phyloP scores from a whole-genome alignment of 371 early-diverging fungal species.

The Lichtheimia ornata region DNA sequence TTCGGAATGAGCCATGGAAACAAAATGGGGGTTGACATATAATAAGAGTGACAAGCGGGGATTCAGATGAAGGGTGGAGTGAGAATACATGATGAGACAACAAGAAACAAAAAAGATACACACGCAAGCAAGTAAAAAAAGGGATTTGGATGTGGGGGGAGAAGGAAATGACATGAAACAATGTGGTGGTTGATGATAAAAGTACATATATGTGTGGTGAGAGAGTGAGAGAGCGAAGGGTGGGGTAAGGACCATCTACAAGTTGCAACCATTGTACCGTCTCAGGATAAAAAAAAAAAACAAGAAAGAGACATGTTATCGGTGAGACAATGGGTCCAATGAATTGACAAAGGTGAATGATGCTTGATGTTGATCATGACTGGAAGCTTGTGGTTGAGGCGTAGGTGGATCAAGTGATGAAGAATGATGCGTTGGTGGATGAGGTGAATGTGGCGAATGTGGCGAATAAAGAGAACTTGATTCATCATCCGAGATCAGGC shows the following conservation, averaged over 20 bases:
- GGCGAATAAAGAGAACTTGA: slow-evolving; percentile 13
- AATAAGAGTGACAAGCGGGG: not conserved
- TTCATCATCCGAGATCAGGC: slow-evolving; percentile 24
- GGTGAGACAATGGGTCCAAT: slow-evolving; percentile 26
- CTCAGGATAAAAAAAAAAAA: not conserved
- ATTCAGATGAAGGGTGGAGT: too few relatives aligned
- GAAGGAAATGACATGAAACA: too few relatives aligned
- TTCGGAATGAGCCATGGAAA: too few relatives aligned
- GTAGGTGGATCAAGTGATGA: slow-evolving; percentile 9
- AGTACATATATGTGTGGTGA: too few relatives aligned
- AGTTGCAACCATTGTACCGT: too few relatives aligned
- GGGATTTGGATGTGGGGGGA: too few relatives aligned
- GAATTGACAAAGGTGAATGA: slow-evolving; percentile 20
- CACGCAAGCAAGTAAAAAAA: too few relatives aligned
- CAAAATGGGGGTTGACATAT: not conserved
- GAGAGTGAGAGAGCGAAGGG: too few relatives aligned
- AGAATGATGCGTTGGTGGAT: slow-evolving; percentile 7
- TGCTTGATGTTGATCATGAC: slow-evolving; percentile 6
- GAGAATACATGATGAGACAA: too few relatives aligned
- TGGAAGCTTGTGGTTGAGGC: slow-evolving; percentile 10
- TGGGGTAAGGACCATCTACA: too few relatives aligned
- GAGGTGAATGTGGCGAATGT: slow-evolving; percentile 23
- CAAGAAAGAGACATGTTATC: slow-evolving; percentile 11
- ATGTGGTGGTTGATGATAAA: too few relatives aligned
- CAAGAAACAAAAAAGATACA: too few relatives aligned